Conservation (phyloP, 345 rosid species). For the Eucalyptus coolabah region DNA sequence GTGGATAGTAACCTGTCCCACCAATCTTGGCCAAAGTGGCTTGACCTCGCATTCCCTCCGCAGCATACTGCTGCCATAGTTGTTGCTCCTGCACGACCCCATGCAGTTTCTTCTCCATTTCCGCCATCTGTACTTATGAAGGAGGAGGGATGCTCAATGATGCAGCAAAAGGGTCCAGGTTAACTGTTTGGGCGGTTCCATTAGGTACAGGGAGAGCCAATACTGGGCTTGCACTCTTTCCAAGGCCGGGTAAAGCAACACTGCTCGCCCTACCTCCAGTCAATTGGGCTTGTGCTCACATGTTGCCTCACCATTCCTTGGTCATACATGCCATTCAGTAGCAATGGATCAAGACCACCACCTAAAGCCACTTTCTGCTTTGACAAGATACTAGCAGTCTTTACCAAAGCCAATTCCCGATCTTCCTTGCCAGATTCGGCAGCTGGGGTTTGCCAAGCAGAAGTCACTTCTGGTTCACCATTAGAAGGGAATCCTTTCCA, state of each 20-base stretch:
- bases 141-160: constrained; percentile 55
- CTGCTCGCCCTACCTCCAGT: constrained; percentile 87
- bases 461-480: no score
- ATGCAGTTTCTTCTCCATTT: constrained; percentile 67
- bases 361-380: constrained; percentile 60
- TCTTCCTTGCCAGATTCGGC: no score
- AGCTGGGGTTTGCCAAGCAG: no score
- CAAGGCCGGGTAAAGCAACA: constrained; percentile 46
- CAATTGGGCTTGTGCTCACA: constrained; percentile 37
- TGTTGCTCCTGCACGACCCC: constrained; percentile 51
- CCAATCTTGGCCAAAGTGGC: constrained; percentile 30
- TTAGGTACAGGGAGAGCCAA: constrained; percentile 61
- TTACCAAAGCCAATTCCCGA: no score
- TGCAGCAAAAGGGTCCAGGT: constrained; percentile 65
- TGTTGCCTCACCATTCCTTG: constrained; percentile 87
- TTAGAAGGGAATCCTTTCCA: constrained; percentile 75
- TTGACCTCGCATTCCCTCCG: constrained; percentile 67
- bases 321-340: constrained; percentile 84
- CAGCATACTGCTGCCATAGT: constrained; percentile 54
- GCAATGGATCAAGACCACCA: constrained; percentile 72
- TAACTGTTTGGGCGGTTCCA: constrained; percentile 38
- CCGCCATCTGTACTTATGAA: constrained; percentile 63
- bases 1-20: constrained; percentile 19
- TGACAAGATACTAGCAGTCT: constrained; percentile 28
- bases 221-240: constrained; percentile 24